phyloP scores from a whole-genome alignment of 495 filamentous ascomycete species.

The Xylaria telfairii region DNA sequence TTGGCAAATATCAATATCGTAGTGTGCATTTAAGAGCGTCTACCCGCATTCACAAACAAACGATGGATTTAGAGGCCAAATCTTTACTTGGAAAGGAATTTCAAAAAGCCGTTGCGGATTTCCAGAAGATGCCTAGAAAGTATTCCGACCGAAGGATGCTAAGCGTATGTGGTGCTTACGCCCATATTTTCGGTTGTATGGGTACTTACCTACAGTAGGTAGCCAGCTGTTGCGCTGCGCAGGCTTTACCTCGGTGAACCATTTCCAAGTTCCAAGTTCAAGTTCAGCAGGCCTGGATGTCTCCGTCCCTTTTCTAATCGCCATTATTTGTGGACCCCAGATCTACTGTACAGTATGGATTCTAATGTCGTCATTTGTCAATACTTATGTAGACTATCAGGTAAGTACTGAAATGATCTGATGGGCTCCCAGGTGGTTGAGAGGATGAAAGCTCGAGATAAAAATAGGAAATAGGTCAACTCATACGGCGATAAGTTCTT shows the following conservation, averaged over 20 bases:
- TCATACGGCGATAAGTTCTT: neutral
- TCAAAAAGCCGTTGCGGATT: too few species aligned
- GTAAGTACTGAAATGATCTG: neutral
- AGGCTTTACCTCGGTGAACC: neutral
- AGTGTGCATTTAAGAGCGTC: too few species aligned
- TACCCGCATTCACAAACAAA: too few species aligned
- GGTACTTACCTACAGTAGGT: neutral
- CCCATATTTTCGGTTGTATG: too few species aligned
- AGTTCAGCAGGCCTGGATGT: neutral
- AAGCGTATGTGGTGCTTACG: neutral
- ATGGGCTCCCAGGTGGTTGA: neutral
- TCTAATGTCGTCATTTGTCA: conserved; percentile 15
- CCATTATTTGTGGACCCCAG: conserved; percentile 2
- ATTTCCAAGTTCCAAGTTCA: neutral
- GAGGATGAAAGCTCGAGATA: neutral
- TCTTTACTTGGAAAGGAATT: too few species aligned
- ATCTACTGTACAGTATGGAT: conserved; percentile 8
- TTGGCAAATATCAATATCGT: too few species aligned
- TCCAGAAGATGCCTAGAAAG: neutral
- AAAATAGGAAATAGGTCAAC: conserved; percentile 1
- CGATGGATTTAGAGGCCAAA: too few species aligned
- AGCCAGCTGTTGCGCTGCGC: neutral
- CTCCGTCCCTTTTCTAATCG: conserved; percentile 5
- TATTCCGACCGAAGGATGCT: neutral
- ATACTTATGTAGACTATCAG: neutral